These are phyloP conservation scores for Tetrapisispora nanseiensis DNA, from an alignment of 805 yeast genomes.

Conservation along the genomic window DNA sequence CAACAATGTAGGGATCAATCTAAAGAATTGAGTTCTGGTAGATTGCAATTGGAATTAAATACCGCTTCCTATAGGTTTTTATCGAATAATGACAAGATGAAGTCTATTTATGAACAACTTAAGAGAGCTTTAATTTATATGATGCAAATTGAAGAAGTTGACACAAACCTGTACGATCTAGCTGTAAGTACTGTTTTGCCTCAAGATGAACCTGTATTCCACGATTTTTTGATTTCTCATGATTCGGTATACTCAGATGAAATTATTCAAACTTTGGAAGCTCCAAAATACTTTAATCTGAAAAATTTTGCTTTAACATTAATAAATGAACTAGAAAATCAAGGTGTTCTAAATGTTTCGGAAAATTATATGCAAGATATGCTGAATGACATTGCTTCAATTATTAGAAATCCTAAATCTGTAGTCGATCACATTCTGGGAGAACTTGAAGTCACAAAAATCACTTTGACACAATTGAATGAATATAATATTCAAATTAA, in stretches of 20 bases:
- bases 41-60: constrained; percentile 43
- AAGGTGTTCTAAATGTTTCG: constrained; percentile 53
- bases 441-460: constrained; percentile 37
- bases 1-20: constrained; percentile 31
- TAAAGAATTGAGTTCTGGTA: constrained; percentile 30
- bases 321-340: constrained; percentile 61
- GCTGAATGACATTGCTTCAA: constrained; percentile 74
- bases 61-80: constrained; percentile 39
- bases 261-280: constrained; percentile 36
- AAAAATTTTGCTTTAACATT: constrained; percentile 68
- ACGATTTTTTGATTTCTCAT: constrained; percentile 40
- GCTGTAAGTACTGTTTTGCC: constrained; percentile 26
- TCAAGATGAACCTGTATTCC: constrained; percentile 59
- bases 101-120: constrained; percentile 58
- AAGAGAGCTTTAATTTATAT: constrained; percentile 77
- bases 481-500: constrained; percentile 38
- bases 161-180: constrained; percentile 51
- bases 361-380: constrained; percentile 64
- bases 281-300: constrained; percentile 56
- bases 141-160: constrained; percentile 67
- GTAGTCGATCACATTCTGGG: constrained; percentile 38
- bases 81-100: constrained; percentile 46
- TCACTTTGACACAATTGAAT: constrained; percentile 36
- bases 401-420: constrained; percentile 51
- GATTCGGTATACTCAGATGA: constrained; percentile 29